phyloP scores from a whole-genome alignment of 345 rosid genomes.

The Salix purpurea region DNA sequence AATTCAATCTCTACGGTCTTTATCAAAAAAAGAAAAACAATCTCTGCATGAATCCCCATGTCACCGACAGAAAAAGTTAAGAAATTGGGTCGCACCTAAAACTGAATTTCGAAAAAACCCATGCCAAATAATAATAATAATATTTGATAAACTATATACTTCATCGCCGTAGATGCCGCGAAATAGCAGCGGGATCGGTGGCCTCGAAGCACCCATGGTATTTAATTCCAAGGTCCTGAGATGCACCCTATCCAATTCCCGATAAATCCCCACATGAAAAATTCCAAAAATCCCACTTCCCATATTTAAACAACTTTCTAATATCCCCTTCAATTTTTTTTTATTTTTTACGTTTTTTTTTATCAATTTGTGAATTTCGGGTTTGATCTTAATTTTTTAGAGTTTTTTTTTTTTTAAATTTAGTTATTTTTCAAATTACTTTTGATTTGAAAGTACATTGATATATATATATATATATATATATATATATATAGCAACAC shows the following conservation, averaged over 20 bases:
- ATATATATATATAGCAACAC: no score
- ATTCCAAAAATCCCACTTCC: slow-evolving; percentile 11
- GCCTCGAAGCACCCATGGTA: slow-evolving; percentile 26
- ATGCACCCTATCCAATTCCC: slow-evolving; percentile 24
- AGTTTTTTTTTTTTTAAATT: no score
- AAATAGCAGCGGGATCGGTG: slow-evolving; percentile 25
- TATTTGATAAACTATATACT: not conserved
- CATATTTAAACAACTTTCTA: not conserved
- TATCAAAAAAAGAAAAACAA: not conserved
- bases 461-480: no score
- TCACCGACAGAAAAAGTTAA: slow-evolving; percentile 1
- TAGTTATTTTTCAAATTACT: no score
- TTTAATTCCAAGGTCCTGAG: slow-evolving; percentile 12
- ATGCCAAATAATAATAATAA: not conserved
- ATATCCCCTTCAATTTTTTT: not conserved
- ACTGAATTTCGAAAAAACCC: slow-evolving; percentile 7
- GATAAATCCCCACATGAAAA: slow-evolving; percentile 33
- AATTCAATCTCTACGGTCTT: not conserved
- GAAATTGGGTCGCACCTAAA: not conserved
- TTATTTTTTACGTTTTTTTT: not conserved
- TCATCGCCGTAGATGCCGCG: slow-evolving; percentile 47
- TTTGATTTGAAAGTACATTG: no score
- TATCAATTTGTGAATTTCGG: not conserved
- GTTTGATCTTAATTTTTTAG: not conserved
- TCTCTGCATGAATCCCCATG: not conserved